Evolutionary conservation across 179 eudicot species (phyloP), one percentile per base, ranked within the genome.

Genomic region (Beta corolliflora): DNA sequence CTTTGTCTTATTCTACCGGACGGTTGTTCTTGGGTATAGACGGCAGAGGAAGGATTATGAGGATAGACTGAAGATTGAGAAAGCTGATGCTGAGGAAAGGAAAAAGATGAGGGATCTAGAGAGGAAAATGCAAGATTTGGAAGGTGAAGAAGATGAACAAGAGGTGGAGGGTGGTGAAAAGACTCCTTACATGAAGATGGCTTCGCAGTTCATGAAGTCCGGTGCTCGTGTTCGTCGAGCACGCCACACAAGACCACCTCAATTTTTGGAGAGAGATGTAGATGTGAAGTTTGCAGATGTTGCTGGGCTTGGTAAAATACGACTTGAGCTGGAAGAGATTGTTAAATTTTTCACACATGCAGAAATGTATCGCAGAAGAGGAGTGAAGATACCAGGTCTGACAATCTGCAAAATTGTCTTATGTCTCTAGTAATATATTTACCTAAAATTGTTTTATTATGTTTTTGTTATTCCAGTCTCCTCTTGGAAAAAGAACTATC

Each of bases 281-380:
- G 97, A 95, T 85, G 98, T 95, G 85, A 93, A 95, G 89, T 95
- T 95, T 86, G n/a, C 96, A 23, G 98, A 95, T 91, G 98, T 95
- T 82, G 98, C 98, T 2, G 98, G 98, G 81, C 97, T 95, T 71
- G 98, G 98, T 72, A 95, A 95, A 85, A 95, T 95, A 80, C 81
- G 97, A 63, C 86, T 91, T 76, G 98, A 95, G 89, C 92, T 95
- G 77, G 98, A 95, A 89, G 98, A 95, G 91, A 89, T 95, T 85
- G 98, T 95, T 56, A 95, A 95, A 78, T 95, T 95, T 74, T 95
- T 95, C 84, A 95, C 97, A 3, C 93, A 93, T 77, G 98, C 97
- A n/a, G 98, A 95, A 73, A 91, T 91, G 90, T 95, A 93, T 64
- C 92, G 98, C 16, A 86, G 93, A 84, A 90, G 98, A 87, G 98